Evolutionary conservation across 176 grass and related monocot species (phyloP), one percentile per base, ranked within the genome.

Genomic region (Carex kokanica): DNA sequence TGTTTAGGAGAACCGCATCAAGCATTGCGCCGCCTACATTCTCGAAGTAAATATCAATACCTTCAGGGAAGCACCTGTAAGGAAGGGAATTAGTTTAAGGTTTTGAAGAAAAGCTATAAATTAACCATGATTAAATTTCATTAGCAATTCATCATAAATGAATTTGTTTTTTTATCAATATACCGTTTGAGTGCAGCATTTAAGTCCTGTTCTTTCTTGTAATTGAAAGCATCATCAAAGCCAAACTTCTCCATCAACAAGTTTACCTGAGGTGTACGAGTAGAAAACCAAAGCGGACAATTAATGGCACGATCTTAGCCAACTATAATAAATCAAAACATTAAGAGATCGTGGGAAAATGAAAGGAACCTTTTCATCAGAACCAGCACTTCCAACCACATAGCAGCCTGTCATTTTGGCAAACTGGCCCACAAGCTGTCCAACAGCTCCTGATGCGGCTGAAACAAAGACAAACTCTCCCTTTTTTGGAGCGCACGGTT

Each of bases 161-260:
- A n/a, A 10, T 11, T 58, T 4, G 9, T 8, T 60, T 58, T n/a
- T 14, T 18, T 32, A 25, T 0, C 13, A 83, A 62, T 31, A 15
- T 32, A 89, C 88, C 88, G 74, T 83, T 83, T 79, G 60, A 89
- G 58, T 68, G 88, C 47, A 24, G 59, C 60, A 54, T 77, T 78
- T 15, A 86, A 78, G 25, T 83, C 79, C n/a, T 65, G 65, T 57
- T 86, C 88, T 64, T 89, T 83, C 58, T 89, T 89, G 67, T 89
- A 89, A 60, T 89, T 89, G 43, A 89, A 86, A 53, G 88, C 88
- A 82, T 75, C 79, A 40, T 87, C 85, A 75, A 87, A 87, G 68
- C 85, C 85, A 65, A 87, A 83, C 38, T 87, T 87, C 62, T 83
- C 70, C 17, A 82, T 83, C 79, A 87, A 55, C 8, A 87, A 27